Evolutionary conservation across 495 filamentous ascomycete species (phyloP).

Genomic region (Opeltia flavorubescens): DNA sequence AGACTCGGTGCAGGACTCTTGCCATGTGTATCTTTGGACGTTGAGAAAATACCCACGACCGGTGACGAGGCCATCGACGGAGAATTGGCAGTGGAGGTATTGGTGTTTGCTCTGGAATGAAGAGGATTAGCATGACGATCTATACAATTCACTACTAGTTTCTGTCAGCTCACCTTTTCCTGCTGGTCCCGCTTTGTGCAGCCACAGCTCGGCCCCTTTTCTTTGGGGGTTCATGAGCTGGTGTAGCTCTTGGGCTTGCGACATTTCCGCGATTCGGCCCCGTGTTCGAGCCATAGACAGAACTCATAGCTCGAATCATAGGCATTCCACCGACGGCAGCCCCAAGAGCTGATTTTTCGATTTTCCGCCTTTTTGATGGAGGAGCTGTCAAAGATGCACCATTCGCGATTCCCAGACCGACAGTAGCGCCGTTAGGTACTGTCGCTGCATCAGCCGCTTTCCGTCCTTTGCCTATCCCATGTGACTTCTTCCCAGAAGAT

Average conservation of each 20-base stretch:
- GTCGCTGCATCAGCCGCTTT: conserved; percentile 40
- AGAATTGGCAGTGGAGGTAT: conserved; percentile 40
- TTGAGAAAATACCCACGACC: conserved; percentile 47
- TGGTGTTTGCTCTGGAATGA: conserved; percentile 32
- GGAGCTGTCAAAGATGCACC: conserved; percentile 29
- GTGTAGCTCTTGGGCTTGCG: conserved; percentile 47
- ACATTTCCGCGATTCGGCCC: conserved; percentile 36
- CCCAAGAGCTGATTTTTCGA: conserved; percentile 43
- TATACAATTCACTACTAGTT: background rate
- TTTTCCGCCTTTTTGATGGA: conserved; percentile 61
- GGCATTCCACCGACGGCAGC: conserved; percentile 37
- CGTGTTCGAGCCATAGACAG: conserved; percentile 26
- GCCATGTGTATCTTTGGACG: conserved; percentile 28
- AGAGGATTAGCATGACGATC: background rate
- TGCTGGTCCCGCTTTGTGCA: conserved; percentile 40
- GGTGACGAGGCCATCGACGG: conserved; percentile 63
- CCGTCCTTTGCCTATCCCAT: conserved; percentile 43
- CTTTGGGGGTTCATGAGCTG: conserved; percentile 48
- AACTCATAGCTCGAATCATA: conserved; percentile 58
- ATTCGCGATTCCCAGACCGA: conserved; percentile 42
- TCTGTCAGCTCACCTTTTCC: conserved; percentile 51
- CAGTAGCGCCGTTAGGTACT: conserved; percentile 10
- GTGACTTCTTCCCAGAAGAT: conserved; percentile 41
- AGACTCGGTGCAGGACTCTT: conserved; percentile 32
- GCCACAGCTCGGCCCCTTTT: conserved; percentile 53